Evolutionary conservation across 2,329 filamentous ascomycete genomes (phyloP).

Genomic region (Xenoacremonium recifei): DNA sequence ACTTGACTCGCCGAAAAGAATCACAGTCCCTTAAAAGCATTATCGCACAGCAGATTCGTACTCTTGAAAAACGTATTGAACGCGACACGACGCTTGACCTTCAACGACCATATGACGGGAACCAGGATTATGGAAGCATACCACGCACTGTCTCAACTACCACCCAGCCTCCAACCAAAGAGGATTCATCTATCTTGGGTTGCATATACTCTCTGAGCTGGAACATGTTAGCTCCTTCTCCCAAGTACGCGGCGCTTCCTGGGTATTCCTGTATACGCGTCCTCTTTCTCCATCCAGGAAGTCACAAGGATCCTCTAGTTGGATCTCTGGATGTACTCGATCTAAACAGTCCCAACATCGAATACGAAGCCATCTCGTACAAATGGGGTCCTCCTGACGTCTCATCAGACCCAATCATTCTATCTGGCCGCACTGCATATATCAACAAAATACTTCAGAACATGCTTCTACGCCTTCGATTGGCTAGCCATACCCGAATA

Average conservation of each 20-base stretch:
- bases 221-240: too few relatives aligned
- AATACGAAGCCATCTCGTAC: conserved; percentile 4
- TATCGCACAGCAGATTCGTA: too few relatives aligned
- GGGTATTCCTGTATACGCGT: neutral
- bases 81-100: too few relatives aligned
- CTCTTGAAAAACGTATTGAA: too few relatives aligned
- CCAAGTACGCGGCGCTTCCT: neutral
- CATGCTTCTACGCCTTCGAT: neutral
- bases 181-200: too few relatives aligned
- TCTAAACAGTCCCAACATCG: neutral
- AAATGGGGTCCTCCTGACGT: neutral
- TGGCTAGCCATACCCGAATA: neutral
- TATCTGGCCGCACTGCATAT: neutral
- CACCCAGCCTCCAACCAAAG: too few relatives aligned
- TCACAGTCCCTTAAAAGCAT: too few relatives aligned
- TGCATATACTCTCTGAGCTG: too few relatives aligned
- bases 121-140: too few relatives aligned
- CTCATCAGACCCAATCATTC: neutral
- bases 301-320: neutral
- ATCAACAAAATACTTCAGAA: neutral
- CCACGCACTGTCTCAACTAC: too few relatives aligned
- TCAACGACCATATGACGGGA: too few relatives aligned
- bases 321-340: neutral
- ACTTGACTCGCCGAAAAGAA: too few relatives aligned
- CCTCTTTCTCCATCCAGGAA: neutral